Conservation (phyloP, 805 yeast genomes). For the Sugiyamaella chiloensis region DNA sequence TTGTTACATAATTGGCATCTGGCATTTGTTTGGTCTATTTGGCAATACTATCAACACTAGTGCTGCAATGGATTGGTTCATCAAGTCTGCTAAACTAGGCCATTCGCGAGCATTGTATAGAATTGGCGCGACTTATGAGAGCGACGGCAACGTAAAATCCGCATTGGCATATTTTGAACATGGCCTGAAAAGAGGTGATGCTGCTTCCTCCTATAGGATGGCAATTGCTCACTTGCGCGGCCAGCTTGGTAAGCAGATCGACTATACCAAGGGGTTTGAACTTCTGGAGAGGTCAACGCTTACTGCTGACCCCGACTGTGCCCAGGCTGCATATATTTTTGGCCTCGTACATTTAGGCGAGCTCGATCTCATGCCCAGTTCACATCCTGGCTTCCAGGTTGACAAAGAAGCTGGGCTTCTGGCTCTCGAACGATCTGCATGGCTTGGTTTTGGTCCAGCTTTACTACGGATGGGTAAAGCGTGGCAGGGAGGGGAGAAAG, state of each 20-base stretch:
- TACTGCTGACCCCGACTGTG: constrained; percentile 37
- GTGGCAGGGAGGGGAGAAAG: constrained; percentile 34
- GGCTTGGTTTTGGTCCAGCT: constrained; percentile 38
- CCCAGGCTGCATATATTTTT: constrained; percentile 37
- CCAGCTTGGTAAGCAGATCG: constrained; percentile 29
- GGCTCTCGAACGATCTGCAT: constrained; percentile 35
- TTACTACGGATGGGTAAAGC: constrained; percentile 36
- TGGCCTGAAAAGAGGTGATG: constrained; percentile 36
- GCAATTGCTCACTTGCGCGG: constrained; percentile 35
- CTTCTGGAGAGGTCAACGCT: constrained; percentile 29
- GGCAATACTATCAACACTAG: constrained; percentile 22
- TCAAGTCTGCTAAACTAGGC: constrained; percentile 33
- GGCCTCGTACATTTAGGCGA: constrained; percentile 38
- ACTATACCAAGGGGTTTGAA: constrained; percentile 26
- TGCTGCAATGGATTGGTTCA: constrained; percentile 28
- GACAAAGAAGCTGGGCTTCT: constrained; percentile 26
- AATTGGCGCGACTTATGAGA: constrained; percentile 35
- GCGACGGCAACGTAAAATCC: constrained; percentile 28
- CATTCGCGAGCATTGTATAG: constrained; percentile 37
- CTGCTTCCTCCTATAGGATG: constrained; percentile 39
- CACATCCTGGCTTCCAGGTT: constrained; percentile 6
- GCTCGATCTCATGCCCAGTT: constrained; percentile 10
- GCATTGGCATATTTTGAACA: constrained; percentile 34
- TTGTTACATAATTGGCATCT: constrained; percentile 29
- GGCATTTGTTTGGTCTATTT: constrained; percentile 30